Percentiles rank a stretch among this genome's conserved stretches.
These are phyloP conservation scores for Colletotrichum falcatum DNA, from an alignment of 2,329 filamentous ascomycete genomes.

Conservation along the genomic window DNA sequence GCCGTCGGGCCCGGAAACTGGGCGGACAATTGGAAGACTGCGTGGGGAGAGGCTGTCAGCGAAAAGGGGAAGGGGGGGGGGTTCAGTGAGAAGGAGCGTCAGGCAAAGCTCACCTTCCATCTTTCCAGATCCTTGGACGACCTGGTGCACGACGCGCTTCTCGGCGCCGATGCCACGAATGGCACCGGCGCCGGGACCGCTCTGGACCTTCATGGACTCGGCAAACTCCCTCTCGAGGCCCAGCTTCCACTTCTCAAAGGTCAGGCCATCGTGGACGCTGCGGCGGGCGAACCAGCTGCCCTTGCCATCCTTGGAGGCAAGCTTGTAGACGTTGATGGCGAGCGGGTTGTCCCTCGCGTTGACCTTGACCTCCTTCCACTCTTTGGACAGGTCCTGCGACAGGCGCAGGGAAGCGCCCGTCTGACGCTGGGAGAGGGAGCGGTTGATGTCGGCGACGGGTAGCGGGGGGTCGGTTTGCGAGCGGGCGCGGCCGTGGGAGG, in stretches of 20 bases:
- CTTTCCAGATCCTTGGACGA: conserved; percentile 68
- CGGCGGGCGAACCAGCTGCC: conserved; percentile 91
- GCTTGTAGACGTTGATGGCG: conserved; percentile 82
- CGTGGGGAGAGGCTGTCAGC: conserved; percentile 33
- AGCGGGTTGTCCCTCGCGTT: conserved; percentile 79
- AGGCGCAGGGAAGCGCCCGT: conserved; percentile 61
- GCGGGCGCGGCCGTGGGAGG: conserved; percentile 61
- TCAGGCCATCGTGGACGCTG: conserved; percentile 83
- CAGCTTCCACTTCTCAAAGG: conserved; percentile 81
- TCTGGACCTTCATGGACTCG: conserved; percentile 79
- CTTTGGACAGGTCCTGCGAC: conserved; percentile 73
- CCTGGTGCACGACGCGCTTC: conserved; percentile 73
- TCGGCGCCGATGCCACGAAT: conserved; percentile 90
- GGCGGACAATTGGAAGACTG: conserved; percentile 87
- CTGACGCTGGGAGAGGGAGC: conserved; percentile 54
- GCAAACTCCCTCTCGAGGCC: conserved; percentile 84
- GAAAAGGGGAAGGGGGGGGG: conserved; percentile 40
- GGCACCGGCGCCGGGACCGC: conserved; percentile 77
- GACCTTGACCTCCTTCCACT: conserved; percentile 89
- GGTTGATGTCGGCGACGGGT: conserved; percentile 62
- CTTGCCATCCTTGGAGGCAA: conserved; percentile 81
- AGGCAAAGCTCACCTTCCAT: conserved; percentile 66
- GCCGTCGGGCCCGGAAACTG: conserved; percentile 92
- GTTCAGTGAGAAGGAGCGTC: neutral
- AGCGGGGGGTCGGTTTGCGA: conserved; percentile 68